Base-by-base conservation (phyloP, 2,329 filamentous ascomycete genomes). In the Zymoseptoria brevis region DNA sequence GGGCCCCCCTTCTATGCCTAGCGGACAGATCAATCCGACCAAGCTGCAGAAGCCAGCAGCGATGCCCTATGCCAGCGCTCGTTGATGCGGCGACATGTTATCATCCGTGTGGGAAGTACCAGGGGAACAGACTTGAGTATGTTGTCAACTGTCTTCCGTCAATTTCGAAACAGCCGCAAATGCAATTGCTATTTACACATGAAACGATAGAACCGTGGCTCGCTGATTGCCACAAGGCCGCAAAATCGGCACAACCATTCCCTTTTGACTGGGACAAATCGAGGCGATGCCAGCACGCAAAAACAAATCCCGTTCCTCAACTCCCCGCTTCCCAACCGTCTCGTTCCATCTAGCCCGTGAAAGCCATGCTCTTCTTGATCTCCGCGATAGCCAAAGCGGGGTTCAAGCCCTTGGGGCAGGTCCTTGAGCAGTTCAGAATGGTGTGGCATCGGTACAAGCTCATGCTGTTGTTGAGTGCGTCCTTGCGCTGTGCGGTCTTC, bases 401-500 rank as follows among this genome's bases (percentile, higher is more conserved):
- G 82, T 99, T 99, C 69, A 99, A 79, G 52, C 94, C 94, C 89
- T 99, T 99, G 74, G 94, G 94, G 78, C 94, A 99, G 58, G 93
- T 96, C 76, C 90, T 83, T 67, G 92, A 93, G 86, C 93, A 99
- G 84, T 99, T 99, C 70, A 99, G 85, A 74, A 99, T 99, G 65
- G 94, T 99, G 83, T 99, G 94, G 83, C 94, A 99, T 73, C 94
- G 85, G 84, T 99, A 99, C 76, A 99, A 76, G 78, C 89, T 95
- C 94, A 99, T 99, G 74, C 88, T 94, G 84, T 99, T 99, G 79
- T 99, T 93, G 69, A 99, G 83, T 60, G 88, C 89, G 66, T 87
- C 85, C 83, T 94, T 94, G 75, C 94, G 88, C 83, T 96, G 86
- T 60, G 83, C 86, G 71, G 82, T 95, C 76, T 84, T 86, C 84